Percentiles rank a stretch among this genome's conserved stretches.
Conservation (phyloP, 140 eudicot genomes). For the Senecio squalidus region DNA sequence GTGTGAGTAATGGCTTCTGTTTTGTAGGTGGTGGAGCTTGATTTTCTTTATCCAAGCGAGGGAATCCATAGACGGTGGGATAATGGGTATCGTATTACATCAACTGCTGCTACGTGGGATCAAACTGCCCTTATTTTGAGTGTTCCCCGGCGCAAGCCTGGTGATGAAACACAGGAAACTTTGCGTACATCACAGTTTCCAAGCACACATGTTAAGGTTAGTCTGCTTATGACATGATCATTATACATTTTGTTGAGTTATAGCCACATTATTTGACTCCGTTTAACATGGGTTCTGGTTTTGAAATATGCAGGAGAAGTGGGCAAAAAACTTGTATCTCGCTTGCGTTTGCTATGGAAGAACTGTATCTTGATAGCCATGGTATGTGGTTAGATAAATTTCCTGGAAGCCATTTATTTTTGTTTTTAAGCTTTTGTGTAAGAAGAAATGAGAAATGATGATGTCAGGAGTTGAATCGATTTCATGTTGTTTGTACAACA, state of each 20-base stretch:
- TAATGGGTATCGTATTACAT: conserved; percentile 77
- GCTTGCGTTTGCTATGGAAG: conserved; percentile 77
- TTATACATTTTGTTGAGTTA: no score
- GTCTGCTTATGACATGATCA: no score
- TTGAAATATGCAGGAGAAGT: conserved; percentile 56
- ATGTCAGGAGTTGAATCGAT: neutral
- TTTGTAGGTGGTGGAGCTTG: conserved; percentile 80
- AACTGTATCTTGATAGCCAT: conserved; percentile 52
- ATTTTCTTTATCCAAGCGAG: conserved; percentile 93
- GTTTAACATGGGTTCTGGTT: neutral
- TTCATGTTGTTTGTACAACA: conserved; percentile 6
- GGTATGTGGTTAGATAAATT: conserved; percentile 18
- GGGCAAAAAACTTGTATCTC: conserved; percentile 79
- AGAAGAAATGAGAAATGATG: neutral
- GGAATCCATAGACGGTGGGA: conserved; percentile 93
- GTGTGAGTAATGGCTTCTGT: conserved; percentile 5
- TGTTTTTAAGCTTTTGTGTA: neutral
- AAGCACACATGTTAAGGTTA: conserved; percentile 85
- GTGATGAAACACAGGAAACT: conserved; percentile 95
- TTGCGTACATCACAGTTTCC: conserved; percentile 90
- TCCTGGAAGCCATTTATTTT: neutral
- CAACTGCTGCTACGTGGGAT: conserved; percentile 89
- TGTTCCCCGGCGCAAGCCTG: conserved; percentile 79
- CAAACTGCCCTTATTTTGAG: conserved; percentile 91
- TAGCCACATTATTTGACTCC: neutral